These are phyloP conservation scores for Aspergillus novoparasiticus DNA, from an alignment of 2,329 filamentous ascomycete genomes.

Conservation along the genomic window DNA sequence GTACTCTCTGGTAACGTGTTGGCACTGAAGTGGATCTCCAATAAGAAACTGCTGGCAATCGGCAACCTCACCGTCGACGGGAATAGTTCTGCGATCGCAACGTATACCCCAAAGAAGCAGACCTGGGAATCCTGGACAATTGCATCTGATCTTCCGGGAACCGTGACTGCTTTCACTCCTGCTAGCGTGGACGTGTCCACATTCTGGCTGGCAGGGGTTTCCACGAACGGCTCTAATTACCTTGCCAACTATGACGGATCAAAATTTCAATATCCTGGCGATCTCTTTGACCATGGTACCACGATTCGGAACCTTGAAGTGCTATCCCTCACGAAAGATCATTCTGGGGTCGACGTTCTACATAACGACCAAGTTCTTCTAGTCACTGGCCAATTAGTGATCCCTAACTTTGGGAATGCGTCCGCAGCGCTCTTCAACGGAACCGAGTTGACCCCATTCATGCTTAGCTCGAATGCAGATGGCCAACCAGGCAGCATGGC, in stretches of 20 bases:
- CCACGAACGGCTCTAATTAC: constrained; percentile 69
- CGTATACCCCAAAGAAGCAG: constrained; percentile 69
- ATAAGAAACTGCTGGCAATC: constrained; percentile 72
- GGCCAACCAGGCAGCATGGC: constrained; percentile 73
- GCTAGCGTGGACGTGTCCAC: constrained; percentile 72
- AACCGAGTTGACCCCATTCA: constrained; percentile 73
- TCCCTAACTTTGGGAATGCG: constrained; percentile 75
- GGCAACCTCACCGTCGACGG: constrained; percentile 73
- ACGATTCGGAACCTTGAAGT: constrained; percentile 79
- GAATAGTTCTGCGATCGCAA: constrained; percentile 68
- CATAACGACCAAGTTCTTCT: constrained; percentile 71
- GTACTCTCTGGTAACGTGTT: constrained; percentile 71
- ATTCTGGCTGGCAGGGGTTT: constrained; percentile 80
- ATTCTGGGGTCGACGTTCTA: constrained; percentile 66
- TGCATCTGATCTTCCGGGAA: constrained; percentile 66
- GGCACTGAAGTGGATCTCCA: constrained; percentile 73
- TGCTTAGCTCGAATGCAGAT: constrained; percentile 70
- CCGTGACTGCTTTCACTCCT: constrained; percentile 73
- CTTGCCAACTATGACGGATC: constrained; percentile 80
- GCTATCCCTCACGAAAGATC: constrained; percentile 69
- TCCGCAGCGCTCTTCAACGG: constrained; percentile 90
- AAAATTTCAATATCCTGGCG: constrained; percentile 67
- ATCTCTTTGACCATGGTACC: constrained; percentile 66
- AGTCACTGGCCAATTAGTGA: constrained; percentile 78
- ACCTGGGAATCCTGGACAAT: constrained; percentile 63